Evolutionary conservation across 2,329 filamentous ascomycete genomes (phyloP).

Genomic region (Tympanopsis confertula): DNA sequence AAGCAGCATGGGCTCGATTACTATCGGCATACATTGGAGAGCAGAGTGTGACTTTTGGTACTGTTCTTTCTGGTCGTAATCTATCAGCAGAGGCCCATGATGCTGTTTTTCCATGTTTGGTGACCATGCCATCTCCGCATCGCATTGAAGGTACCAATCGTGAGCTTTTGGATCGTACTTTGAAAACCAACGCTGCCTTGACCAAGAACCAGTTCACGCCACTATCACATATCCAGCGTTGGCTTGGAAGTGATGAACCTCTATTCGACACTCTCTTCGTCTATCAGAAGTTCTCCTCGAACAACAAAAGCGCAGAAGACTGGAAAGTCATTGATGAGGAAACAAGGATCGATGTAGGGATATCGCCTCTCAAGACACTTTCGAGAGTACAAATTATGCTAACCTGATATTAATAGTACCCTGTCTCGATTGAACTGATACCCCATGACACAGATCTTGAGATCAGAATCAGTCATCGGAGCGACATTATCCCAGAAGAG

Average conservation of each 20-base stretch:
- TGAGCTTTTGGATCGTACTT: constrained; percentile 36
- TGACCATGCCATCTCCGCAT: constrained; percentile 66
- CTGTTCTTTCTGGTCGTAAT: constrained; percentile 36
- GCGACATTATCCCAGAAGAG: constrained; percentile 50
- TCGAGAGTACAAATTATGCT: constrained; percentile 1
- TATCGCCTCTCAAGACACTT: constrained; percentile 1
- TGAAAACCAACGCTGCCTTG: constrained; percentile 23
- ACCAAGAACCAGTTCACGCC: constrained; percentile 36
- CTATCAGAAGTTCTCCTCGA: constrained; percentile 28
- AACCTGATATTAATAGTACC: constrained; percentile 34
- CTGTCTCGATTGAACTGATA: constrained; percentile 70
- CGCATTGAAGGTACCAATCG: constrained; percentile 38
- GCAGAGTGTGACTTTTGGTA: constrained; percentile 45
- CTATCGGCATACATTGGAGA: constrained; percentile 71
- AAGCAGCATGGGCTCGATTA: constrained; percentile 68
- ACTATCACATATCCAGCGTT: constrained; percentile 32
- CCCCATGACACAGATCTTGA: constrained; percentile 32
- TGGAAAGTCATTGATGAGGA: constrained; percentile 57
- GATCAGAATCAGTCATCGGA: constrained; percentile 56
- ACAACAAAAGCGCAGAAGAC: constrained; percentile 11
- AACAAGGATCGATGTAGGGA: constrained; percentile 60
- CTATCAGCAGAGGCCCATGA: constrained; percentile 25
- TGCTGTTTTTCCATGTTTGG: constrained; percentile 67
- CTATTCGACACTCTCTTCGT: constrained; percentile 38
- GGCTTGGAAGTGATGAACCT: constrained; percentile 20